Percentiles rank a stretch among this genome's conserved stretches.
These are phyloP conservation scores for Talaromyces liani DNA, from an alignment of 495 filamentous ascomycete genomes.

Conservation along the genomic window DNA sequence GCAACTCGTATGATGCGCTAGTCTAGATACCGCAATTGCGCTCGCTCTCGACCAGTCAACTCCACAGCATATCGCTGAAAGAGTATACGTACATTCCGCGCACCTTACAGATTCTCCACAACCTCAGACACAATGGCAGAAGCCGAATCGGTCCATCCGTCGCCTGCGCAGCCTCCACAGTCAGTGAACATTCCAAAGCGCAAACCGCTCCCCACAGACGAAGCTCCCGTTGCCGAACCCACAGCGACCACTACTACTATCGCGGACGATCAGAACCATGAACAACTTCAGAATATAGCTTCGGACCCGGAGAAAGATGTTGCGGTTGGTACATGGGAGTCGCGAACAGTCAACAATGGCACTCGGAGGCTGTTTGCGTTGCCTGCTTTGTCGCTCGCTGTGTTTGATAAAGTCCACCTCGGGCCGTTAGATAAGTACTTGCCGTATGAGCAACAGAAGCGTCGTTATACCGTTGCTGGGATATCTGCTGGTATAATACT, in stretches of 20 bases:
- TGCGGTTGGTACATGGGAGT: not conserved
- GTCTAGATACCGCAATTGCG: not conserved
- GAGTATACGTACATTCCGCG: not conserved
- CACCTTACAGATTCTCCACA: not conserved
- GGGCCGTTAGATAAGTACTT: slow-evolving; percentile 4
- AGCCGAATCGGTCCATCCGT: not conserved
- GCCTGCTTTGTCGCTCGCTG: not conserved
- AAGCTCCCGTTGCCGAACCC: not conserved
- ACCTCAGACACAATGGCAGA: not conserved
- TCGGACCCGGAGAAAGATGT: slow-evolving; percentile 1
- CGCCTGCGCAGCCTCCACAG: not conserved
- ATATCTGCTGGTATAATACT: slow-evolving; percentile 24
- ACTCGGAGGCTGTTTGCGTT: not conserved
- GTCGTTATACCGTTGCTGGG: slow-evolving; percentile 16
- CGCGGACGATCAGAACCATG: not conserved
- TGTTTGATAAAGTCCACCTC: slow-evolving; percentile 4
- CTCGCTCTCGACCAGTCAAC: not conserved
- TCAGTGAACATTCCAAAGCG: slow-evolving; percentile 14
- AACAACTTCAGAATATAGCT: not conserved
- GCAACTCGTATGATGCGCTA: not conserved
- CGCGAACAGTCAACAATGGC: not conserved
- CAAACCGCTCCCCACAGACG: slow-evolving; percentile 16
- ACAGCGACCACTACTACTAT: not conserved
- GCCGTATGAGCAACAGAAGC: slow-evolving; percentile 16
- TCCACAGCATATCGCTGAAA: not conserved